Base-by-base conservation (phyloP, 202 grass and related monocot species). In the Schoenoplectus tabernaemontani region DNA sequence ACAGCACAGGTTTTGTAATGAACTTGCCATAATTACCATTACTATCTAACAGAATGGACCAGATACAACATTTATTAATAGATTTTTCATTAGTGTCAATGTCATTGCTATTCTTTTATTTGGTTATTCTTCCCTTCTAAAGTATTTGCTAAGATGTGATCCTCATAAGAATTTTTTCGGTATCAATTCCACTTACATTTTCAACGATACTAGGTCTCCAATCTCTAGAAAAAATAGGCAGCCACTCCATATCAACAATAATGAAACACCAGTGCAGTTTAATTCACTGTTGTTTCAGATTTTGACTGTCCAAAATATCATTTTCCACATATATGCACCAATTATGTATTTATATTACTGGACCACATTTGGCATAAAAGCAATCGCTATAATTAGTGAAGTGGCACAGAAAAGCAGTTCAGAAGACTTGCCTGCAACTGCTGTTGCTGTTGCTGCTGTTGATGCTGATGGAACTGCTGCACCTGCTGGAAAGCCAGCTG, bases 401-500 rank as follows among this genome's bases (percentile, higher is more conserved):
- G 42, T 36, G 44, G 68, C 12, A 50, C 24, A 32, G 3, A 72
- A 20, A 39, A 39, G 34, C 34, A 39, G 36, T 42, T 38, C 1
- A 9, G 64, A 75, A 53, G 13, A 75, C 47, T 75, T 75, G 70
- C 72, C 51, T 84, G 77, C 12, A 89, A 79, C 62, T 82, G 84
- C 22, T 87, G 77, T 36, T 83, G 80, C 47, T 85, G 93, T 30
- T 91, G 89, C 58, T 85, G 73, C 26, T 93, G 84, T 10, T 86
- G 86, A 73, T 93, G 88, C 44, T 90, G 95, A 76, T 87, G 88
- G 59, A 89, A 92, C 63, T 94, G 91, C 64, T 90, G 89, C 3
- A 89, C 86, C 82, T 92, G 91, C 79, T 95, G 91, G 70, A 94
- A 92, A 8, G 89, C 86, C 51, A 92, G 87, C 81, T 98, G 90